phyloP scores from a whole-genome alignment of 1,139 yeast genomes.

The Kurtzmaniella quercitrusa region DNA sequence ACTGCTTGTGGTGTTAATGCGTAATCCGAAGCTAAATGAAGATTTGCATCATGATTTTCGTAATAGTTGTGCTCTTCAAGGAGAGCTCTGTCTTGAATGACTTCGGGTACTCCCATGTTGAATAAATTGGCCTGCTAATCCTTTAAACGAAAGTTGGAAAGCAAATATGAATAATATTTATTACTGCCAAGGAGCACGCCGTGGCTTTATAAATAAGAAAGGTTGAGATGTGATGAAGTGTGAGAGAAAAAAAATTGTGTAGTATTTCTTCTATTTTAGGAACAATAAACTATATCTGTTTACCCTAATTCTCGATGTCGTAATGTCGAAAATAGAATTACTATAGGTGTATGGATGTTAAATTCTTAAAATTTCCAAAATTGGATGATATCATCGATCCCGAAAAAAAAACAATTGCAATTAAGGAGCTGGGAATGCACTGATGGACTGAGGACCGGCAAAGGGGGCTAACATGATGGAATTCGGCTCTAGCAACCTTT shows the following conservation, averaged over 20 bases:
- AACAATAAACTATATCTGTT: neutral
- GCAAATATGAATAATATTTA: neutral
- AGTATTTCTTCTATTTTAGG: neutral
- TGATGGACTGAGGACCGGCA: neutral
- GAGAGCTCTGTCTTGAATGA: slow-evolving; percentile 20
- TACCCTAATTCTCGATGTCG: neutral
- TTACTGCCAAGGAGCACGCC: neutral
- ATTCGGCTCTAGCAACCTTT: neutral
- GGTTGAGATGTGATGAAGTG: neutral
- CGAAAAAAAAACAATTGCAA: neutral
- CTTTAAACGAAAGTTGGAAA: neutral
- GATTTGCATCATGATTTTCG: slow-evolving; percentile 17
- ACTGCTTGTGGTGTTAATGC: slow-evolving; percentile 9
- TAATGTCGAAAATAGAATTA: neutral
- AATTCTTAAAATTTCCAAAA: neutral
- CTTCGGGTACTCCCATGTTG: slow-evolving; percentile 14
- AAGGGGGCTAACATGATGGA: neutral
- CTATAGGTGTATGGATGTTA: neutral
- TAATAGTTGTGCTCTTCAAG: slow-evolving; percentile 30
- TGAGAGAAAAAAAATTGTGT: neutral
- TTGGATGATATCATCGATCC: neutral
- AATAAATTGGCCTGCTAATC: neutral
- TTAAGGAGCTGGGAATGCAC: neutral
- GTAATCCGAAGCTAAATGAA: slow-evolving; percentile 1
- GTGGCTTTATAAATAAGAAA: neutral